These are phyloP conservation scores for Bryoglossum gracile DNA, from an alignment of 495 filamentous ascomycete genomes.

Conservation along the genomic window DNA sequence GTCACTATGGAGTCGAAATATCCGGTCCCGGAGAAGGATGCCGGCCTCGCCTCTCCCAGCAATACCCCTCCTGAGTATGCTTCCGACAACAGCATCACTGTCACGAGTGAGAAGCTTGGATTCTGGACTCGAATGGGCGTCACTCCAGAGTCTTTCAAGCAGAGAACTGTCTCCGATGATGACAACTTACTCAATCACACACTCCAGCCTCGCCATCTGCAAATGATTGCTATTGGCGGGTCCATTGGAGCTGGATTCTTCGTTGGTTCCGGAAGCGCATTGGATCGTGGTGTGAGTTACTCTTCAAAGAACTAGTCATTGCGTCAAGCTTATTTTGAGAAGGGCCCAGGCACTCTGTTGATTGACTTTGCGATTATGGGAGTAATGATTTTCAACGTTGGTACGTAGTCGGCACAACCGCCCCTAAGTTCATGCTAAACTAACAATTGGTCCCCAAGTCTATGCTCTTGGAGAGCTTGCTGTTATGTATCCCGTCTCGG, in stretches of 20 bases:
- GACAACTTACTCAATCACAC: slow-evolving; percentile 16
- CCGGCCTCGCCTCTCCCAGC: neutral
- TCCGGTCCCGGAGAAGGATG: slow-evolving; percentile 2
- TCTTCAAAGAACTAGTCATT: neutral
- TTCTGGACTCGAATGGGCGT: slow-evolving; percentile 46
- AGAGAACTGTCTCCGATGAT: neutral
- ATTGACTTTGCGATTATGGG: slow-evolving; percentile 23
- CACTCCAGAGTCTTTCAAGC: slow-evolving; percentile 42
- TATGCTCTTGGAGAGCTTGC: slow-evolving; percentile 92
- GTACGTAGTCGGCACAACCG: no score
- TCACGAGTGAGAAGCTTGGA: slow-evolving; percentile 15
- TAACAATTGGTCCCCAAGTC: no score
- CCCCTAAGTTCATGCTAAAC: no score
- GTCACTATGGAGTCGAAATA: slow-evolving; percentile 11
- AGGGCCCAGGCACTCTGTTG: slow-evolving; percentile 18
- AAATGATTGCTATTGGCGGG: no score
- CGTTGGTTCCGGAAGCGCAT: slow-evolving; percentile 41
- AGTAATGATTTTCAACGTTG: slow-evolving; percentile 24
- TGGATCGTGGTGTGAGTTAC: slow-evolving; percentile 29
- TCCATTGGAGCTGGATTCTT: slow-evolving; percentile 50
- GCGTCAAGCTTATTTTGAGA: neutral
- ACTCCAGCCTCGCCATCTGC: slow-evolving; percentile 50
- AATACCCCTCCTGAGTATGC: slow-evolving; percentile 4
- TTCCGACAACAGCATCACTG: neutral
- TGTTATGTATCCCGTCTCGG: slow-evolving; percentile 76